phyloP scores from a whole-genome alignment of 352 stramenopile genomes.

The Pythium periplocum region DNA sequence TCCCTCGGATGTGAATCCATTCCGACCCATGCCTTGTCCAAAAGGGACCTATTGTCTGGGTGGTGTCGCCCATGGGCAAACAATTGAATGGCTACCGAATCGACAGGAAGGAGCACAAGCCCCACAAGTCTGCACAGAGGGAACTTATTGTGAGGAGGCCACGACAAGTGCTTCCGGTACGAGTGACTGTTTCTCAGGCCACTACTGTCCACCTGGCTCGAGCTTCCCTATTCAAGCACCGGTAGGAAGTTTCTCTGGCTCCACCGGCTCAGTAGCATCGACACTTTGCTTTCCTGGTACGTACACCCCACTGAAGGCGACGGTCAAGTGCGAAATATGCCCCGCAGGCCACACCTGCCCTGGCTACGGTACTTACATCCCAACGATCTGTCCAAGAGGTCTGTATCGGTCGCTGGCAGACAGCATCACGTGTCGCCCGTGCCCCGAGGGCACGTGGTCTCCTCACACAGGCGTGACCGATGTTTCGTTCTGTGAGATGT shows the following conservation, averaged over 20 bases:
- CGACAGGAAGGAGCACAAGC: constrained; percentile 74
- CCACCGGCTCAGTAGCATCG: constrained; percentile 85
- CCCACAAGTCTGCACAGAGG: constrained; percentile 93
- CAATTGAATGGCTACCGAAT: constrained; percentile 89
- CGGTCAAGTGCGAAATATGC: constrained; percentile 88
- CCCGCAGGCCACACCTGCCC: constrained; percentile 92
- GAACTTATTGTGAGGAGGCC: constrained; percentile 89
- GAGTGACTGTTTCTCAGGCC: constrained; percentile 89
- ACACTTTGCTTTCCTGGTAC: constrained; percentile 96
- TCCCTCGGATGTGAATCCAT: constrained; percentile 67
- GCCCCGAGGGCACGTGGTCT: constrained; percentile 93
- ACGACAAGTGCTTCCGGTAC: constrained; percentile 78
- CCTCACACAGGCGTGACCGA: constrained; percentile 89
- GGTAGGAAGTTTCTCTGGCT: constrained; percentile 88
- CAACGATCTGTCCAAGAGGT: constrained; percentile 90
- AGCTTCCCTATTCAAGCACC: constrained; percentile 86
- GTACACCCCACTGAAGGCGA: constrained; percentile 91
- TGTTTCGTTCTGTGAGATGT: constrained; percentile 95
- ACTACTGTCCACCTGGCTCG: constrained; percentile 94
- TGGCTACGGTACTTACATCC: constrained; percentile 95
- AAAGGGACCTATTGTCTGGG: constrained; percentile 94
- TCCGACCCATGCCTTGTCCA: constrained; percentile 84
- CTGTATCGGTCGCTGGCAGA: constrained; percentile 94
- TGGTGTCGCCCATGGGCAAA: constrained; percentile 91
- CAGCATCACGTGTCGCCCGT: constrained; percentile 92